Conservation (phyloP, 2,329 filamentous ascomycete genomes). For the Fusarium sp. region DNA sequence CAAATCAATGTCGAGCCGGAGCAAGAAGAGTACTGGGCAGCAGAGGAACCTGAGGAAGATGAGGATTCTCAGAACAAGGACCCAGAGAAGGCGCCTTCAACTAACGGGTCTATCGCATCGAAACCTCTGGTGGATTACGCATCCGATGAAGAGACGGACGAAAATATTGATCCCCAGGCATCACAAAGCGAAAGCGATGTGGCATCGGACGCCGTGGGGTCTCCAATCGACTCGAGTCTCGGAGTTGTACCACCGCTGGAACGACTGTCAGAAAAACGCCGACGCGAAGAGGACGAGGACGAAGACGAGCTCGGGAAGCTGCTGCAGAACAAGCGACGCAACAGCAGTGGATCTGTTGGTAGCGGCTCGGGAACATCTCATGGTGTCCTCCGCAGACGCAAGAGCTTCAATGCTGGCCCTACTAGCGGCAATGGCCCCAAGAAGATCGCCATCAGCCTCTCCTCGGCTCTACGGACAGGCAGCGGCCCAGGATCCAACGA, state of each 20-base stretch:
- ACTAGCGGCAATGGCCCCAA: constrained; percentile 53
- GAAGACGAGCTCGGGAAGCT: constrained; percentile 92
- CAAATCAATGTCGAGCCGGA: constrained; percentile 78
- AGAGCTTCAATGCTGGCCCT: constrained; percentile 56
- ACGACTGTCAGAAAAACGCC: constrained; percentile 86
- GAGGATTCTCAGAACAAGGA: constrained; percentile 56
- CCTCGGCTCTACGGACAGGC: constrained; percentile 56
- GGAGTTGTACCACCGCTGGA: constrained; percentile 71
- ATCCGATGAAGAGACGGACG: constrained; percentile 83
- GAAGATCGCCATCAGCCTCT: constrained; percentile 70
- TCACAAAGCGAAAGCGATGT: constrained; percentile 43
- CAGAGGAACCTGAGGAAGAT: constrained; percentile 87
- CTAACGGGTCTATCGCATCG: constrained; percentile 71
- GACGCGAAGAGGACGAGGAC: constrained; percentile 89
- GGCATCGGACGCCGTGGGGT: constrained; percentile 48
- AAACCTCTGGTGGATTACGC: constrained; percentile 91
- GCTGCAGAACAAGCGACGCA: constrained; percentile 71
- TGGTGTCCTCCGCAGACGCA: constrained; percentile 44
- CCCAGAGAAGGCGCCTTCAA: constrained; percentile 49
- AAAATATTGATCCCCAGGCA: constrained; percentile 66
- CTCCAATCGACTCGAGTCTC: constrained; percentile 39
- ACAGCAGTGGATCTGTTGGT: constrained; percentile 63
- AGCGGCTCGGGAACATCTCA: constrained; percentile 51
- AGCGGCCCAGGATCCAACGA: constrained; percentile 53
- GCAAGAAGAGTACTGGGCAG: constrained; percentile 95